phyloP scores from a whole-genome alignment of 140 eudicot genomes.

The Senecio squalidus region DNA sequence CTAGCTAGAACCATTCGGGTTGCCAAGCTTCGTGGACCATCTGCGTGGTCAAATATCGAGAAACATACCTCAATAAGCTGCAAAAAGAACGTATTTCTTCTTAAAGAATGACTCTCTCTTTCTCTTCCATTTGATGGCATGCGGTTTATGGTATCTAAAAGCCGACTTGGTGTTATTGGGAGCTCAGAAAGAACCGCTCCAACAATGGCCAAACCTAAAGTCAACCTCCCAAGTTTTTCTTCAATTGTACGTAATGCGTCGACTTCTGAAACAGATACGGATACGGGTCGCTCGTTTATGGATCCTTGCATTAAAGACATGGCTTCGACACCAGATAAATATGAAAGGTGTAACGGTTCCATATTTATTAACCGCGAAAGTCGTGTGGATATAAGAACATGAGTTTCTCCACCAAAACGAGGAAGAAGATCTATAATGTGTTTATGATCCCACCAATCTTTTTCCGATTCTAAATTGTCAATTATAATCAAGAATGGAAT shows the following conservation, averaged over 20 bases:
- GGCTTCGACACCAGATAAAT: constrained; percentile 84
- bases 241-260: constrained; percentile 80
- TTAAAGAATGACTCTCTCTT: constrained; percentile 46
- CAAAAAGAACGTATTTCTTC: constrained; percentile 69
- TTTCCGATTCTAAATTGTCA: constrained; percentile 89
- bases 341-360: constrained; percentile 79
- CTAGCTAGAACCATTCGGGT: constrained; percentile 89
- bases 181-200: constrained; percentile 92
- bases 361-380: constrained; percentile 65
- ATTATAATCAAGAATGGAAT: constrained; percentile 78
- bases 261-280: constrained; percentile 39
- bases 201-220: constrained; percentile 82
- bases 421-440: constrained; percentile 92
- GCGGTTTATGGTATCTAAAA: constrained; percentile 80
- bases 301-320: constrained; percentile 87
- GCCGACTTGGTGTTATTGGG: constrained; percentile 90
- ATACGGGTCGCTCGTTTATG: constrained; percentile 37
- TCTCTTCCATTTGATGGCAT: constrained; percentile 76
- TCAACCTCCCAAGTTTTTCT: constrained; percentile 92
- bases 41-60: constrained; percentile 91
- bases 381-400: constrained; percentile 80
- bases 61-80: constrained; percentile 95
- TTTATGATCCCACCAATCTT: constrained; percentile 98
- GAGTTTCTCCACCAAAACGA: constrained; percentile 96
- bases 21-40: constrained; percentile 80